Evolutionary conservation across 169 alveolate species (phyloP), one percentile per base, ranked within the genome.

Genomic region (Cryptosporidium xiaoi): DNA sequence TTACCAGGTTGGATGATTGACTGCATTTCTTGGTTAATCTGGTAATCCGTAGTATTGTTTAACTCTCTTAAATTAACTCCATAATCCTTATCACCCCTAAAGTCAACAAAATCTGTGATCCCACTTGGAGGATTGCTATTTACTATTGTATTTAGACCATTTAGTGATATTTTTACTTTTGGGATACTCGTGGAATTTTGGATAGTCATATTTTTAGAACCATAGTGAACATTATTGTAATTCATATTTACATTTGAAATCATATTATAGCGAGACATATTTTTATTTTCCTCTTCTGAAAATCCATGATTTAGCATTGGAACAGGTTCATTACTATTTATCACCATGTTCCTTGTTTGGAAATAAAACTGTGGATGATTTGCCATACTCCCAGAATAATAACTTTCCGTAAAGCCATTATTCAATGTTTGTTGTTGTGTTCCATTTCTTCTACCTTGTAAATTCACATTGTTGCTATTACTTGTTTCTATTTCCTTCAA

Each of bases 81-180:
- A 18, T 48, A 53, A 31, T 34, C 34, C 20, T 51, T 48, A 3
- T 10, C 29, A 0, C 2, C 6, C 16, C 15, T 40, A 40, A 40
- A 40, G 10, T 40, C 51, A 12, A 44, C 44, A 20, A 56, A 15
- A 1, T 69, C 83, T 24, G 27, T 53, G n/a, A 69, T 18, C 13
- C 83, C 55, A 12, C 24, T 53, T 5, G 83, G 56, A 7, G 83
- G 66, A 40, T 40, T 40, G 1, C 48, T 40, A 8, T 40, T 40
- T 40, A 8, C 48, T 8, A 40, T 8, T 40, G 48, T 24, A 15
- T 69, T 69, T 51, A 18, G 15, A 10, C 67, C 56, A 16, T 69
- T 69, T 50, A 66, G 56, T 12, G 83, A 66, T 20, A 69, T 69
- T 16, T 69, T 69, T 36, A 69, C 56, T 31, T 66, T 69, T 2